Evolutionary conservation across 768 basidiomycete genomes (phyloP).

Genomic region (Macrolepiota fuliginosa): DNA sequence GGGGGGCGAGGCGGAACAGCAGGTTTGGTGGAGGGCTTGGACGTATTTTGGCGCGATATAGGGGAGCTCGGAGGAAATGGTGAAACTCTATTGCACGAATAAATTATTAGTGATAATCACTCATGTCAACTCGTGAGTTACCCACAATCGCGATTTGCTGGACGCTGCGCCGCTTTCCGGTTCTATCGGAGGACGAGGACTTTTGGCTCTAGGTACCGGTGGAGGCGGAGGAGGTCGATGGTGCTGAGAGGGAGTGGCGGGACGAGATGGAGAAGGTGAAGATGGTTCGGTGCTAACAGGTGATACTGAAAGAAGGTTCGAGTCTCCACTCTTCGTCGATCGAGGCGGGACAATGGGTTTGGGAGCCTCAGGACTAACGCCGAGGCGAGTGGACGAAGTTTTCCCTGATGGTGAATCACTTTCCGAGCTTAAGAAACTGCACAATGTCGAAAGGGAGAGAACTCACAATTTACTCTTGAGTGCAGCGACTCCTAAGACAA

Average conservation of each 20-base stretch:
- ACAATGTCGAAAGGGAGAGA: neutral
- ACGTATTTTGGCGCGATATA: slow-evolving; percentile 16
- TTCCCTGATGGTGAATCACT: slow-evolving; percentile 10
- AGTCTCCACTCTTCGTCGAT: neutral
- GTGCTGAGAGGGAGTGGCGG: slow-evolving; percentile 1
- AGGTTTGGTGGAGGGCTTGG: slow-evolving; percentile 20
- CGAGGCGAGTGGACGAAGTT: neutral
- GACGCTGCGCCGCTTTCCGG: neutral
- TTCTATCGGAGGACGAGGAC: slow-evolving; percentile 2
- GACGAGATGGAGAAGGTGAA: neutral
- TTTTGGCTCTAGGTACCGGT: slow-evolving; percentile 1
- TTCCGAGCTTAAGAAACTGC: neutral
- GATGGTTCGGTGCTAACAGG: slow-evolving; percentile 1
- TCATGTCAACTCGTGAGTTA: neutral
- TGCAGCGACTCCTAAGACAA: slow-evolving; percentile 16
- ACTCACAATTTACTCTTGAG: slow-evolving; percentile 26
- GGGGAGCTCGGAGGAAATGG: neutral
- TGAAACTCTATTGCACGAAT: neutral
- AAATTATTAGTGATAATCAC: neutral
- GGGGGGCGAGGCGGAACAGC: slow-evolving; percentile 22
- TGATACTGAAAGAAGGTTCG: neutral
- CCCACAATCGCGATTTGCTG: slow-evolving; percentile 4
- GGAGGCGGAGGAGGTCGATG: slow-evolving; percentile 10
- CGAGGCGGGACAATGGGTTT: slow-evolving; percentile 3
- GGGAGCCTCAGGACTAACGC: neutral